A percentile compares a stretch with the other conserved stretches of the same genome.
These are phyloP conservation scores for Fusarium brachygibbosum DNA, from an alignment of 2,329 filamentous ascomycete species.

Conservation along the genomic window DNA sequence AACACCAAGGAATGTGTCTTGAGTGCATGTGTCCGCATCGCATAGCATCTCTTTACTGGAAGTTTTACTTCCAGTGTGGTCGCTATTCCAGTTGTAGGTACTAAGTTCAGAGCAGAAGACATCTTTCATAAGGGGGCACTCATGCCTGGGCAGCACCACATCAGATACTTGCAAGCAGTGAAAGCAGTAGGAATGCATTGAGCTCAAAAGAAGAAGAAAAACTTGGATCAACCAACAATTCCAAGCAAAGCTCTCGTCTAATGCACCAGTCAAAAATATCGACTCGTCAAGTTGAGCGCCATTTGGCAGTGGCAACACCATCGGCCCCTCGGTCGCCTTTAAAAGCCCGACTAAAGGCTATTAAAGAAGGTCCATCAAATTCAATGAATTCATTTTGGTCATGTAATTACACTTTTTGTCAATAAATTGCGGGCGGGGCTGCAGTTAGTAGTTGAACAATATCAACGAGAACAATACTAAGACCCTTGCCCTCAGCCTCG, in stretches of 20 bases:
- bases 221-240: accelerated
- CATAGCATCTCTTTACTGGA: too few species aligned
- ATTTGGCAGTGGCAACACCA: constrained; percentile 7
- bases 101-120: too few species aligned
- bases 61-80: too few species aligned
- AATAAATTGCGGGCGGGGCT: constrained; percentile 4
- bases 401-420: accelerated
- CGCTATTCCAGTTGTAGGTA: too few species aligned
- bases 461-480: constrained; percentile 43
- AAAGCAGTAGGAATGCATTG: too few species aligned
- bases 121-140: too few species aligned
- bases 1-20: too few species aligned
- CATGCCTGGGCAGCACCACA: too few species aligned
- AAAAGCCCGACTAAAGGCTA: background rate
- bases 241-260: background rate
- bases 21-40: too few species aligned
- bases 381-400: background rate
- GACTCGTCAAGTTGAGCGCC: background rate
- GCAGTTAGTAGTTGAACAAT: constrained; percentile 23
- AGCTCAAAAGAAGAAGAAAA: accelerated
- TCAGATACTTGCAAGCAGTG: too few species aligned
- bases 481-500: constrained; percentile 8
- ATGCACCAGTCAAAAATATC: too few species aligned
- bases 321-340: constrained; percentile 5
- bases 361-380: background rate